These are phyloP conservation scores for Yamadazyma scolyti DNA, from an alignment of 805 yeast species.

Conservation along the genomic window DNA sequence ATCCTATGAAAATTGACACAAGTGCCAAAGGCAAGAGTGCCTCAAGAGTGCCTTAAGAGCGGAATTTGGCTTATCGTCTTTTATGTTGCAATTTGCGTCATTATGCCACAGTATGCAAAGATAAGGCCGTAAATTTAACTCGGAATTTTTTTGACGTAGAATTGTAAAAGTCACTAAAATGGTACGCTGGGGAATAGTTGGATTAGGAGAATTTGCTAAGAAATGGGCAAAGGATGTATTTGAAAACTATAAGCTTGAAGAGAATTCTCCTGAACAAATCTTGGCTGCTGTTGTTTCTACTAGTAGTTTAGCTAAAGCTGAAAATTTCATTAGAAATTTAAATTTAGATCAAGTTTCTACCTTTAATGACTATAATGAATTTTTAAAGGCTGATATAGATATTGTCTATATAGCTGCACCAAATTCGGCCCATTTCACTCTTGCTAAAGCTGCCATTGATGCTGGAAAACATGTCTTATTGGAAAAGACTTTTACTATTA, in stretches of 20 bases:
- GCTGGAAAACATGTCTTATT: slow-evolving; percentile 43
- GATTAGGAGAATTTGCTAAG: slow-evolving; percentile 1
- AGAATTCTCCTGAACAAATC: neutral
- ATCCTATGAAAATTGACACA: no score
- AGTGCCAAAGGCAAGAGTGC: no score
- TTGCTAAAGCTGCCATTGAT: slow-evolving; percentile 30
- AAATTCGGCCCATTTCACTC: slow-evolving; percentile 40
- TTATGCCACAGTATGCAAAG: no score
- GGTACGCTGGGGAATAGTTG: slow-evolving; percentile 1
- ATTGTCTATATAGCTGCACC: slow-evolving; percentile 46
- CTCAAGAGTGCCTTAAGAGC: no score
- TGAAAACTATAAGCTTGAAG: neutral
- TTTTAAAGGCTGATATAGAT: slow-evolving; percentile 23
- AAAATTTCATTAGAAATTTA: slow-evolving; percentile 1
- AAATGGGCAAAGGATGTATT: slow-evolving; percentile 1
- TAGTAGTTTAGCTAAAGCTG: neutral
- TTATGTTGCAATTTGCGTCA: no score
- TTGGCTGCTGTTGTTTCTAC: slow-evolving; percentile 1
- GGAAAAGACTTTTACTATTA: slow-evolving; percentile 46
- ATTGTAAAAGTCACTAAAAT: neutral
- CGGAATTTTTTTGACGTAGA: neutral
- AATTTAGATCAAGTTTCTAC: neutral
- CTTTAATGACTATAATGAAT: slow-evolving; percentile 1
- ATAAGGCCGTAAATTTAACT: no score
- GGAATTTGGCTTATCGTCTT: no score